Evolutionary conservation across 2,329 filamentous ascomycete species (phyloP), one percentile per base, ranked within the genome.

Genomic region (Colletotrichum melonis): DNA sequence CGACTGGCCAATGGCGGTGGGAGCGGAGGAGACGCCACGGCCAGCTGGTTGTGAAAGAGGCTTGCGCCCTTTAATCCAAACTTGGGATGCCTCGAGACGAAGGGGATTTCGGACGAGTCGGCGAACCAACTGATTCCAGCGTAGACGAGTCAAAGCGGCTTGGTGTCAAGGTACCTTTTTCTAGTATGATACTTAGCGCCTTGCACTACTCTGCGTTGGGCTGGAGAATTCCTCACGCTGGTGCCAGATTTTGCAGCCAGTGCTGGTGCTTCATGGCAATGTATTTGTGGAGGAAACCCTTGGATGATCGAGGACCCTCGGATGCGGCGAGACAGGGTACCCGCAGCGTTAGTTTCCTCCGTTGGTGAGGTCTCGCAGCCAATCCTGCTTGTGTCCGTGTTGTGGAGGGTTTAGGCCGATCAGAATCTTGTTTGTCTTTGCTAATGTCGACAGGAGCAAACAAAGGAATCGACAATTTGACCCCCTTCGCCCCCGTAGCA

Each of bases 341-440:
- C 24, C 22, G 64, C 60, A 63, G 56, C 58, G 24, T 63, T 57
- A 49, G 38, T 42, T 9, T 59, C 14, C 38, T 24, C 42, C 55
- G 28, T 67, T 9, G 30, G 38, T 14, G 30, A 14, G 19, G 16
- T 60, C 30, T 68, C 68, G 54, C 26, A 35, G 30, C 54, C 28
- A 32, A 11, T 60, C 57, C 30, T 73, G 59, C 66, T 69, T 19
- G 16, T 30, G 35, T 42, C 32, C 26, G 38, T 54, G 59, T 55
- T 22, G 42, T 42, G 59, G 32, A 54, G 68, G 32, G 35, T 46
- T 22, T 38, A 52, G 49, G 38, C 38, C 58, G 65, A 64, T 73
- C 59, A 14, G 32, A 70, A 65, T 56, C 16, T 65, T 59, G 70
- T 70, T 70, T 73, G 59, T 60, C 55, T 65, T 64, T 26, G 14